phyloP scores from a whole-genome alignment of 2,329 filamentous ascomycete species.

The Hypoxylon sp. region DNA sequence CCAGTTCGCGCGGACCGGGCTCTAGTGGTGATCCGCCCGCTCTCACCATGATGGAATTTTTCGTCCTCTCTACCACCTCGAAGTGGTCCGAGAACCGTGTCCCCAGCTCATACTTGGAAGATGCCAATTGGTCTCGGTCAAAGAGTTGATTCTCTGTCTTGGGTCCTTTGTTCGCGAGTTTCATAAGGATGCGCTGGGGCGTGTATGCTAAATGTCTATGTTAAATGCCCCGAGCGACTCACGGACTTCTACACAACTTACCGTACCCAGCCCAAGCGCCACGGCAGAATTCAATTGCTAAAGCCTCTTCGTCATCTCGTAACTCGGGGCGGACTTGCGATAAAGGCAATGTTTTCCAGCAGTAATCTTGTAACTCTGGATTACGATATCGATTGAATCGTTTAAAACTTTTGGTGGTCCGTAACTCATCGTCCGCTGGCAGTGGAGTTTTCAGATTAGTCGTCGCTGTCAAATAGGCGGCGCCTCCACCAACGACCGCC shows the following conservation, averaged over 20 bases:
- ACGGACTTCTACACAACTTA: constrained; percentile 13
- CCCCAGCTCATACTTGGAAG: constrained; percentile 71
- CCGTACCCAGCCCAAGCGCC: constrained; percentile 41
- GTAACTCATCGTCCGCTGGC: constrained; percentile 35
- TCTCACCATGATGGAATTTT: constrained; percentile 71
- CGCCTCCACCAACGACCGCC: constrained; percentile 8
- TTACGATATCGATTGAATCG: constrained; percentile 33
- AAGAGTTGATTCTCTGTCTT: constrained; percentile 73
- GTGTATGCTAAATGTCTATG: constrained; percentile 24
- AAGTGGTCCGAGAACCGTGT: constrained; percentile 79
- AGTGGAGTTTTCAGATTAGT: constrained; percentile 36
- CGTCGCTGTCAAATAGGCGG: constrained; percentile 24
- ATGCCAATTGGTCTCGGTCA: constrained; percentile 66
- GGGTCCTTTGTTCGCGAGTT: constrained; percentile 58
- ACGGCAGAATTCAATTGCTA: constrained; percentile 37
- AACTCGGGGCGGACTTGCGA: constrained; percentile 40
- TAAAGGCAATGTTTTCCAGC: constrained; percentile 37
- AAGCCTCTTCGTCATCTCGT: constrained; percentile 33
- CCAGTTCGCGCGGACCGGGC: constrained; percentile 66
- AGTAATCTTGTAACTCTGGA: constrained; percentile 37
- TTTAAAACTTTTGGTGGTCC: constrained; percentile 20
- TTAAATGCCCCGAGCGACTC: constrained; percentile 7
- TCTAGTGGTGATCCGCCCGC: constrained; percentile 75
- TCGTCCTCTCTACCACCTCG: constrained; percentile 75
- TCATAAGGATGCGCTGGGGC: constrained; percentile 38